Base-by-base conservation (phyloP, 306 rosid species). In the Vigna nakashimae region DNA sequence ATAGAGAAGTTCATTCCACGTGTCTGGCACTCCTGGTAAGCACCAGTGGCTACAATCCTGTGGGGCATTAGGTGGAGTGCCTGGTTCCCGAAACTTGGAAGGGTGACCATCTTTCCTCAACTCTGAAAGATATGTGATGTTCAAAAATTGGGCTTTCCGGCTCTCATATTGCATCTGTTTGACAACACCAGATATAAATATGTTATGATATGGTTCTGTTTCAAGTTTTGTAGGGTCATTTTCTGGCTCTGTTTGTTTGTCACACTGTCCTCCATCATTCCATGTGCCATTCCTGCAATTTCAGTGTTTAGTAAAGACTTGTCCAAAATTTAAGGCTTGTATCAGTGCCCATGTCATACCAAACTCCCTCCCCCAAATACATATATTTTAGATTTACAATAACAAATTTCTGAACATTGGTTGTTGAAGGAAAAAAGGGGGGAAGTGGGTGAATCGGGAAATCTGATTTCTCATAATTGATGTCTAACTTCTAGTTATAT, bases 21-120 rank as follows among this genome's bases (percentile, higher is more conserved):
- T 92, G 89, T 92, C 99, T 20, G 99, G 99, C 75, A 96, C 88
- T 79, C 99, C 98, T 16, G 98, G 98, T 70, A 92, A 87, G 83
- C 99, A 96, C 99, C 98, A 92, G 74, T 96, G 99, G 89, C 97
- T 96, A 63, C 98, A 92, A 81, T 96, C 97, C 74, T 96, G 94
- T n/a, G 98, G 97, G 71, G 98, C 92, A 1, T 60, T 75, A 18
- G 84, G 75, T 10, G 97, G 94, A 49, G 93, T 91, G 32, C 92
- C 93, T 12, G 91, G 92, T 83, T 90, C 99, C 52, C 96, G 82
- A 70, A 87, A 84, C 83, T 87, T 91, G 34, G 98, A 92, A 84
- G 98, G 99, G 89, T 96, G 99, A 14, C 98, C 94, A 50, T 93
- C 99, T 51, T 72, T 90, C 82, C 99, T 90, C 36, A 88, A 49